Conservation (phyloP, 805 yeast genomes). For the Ogataea saltuana region DNA sequence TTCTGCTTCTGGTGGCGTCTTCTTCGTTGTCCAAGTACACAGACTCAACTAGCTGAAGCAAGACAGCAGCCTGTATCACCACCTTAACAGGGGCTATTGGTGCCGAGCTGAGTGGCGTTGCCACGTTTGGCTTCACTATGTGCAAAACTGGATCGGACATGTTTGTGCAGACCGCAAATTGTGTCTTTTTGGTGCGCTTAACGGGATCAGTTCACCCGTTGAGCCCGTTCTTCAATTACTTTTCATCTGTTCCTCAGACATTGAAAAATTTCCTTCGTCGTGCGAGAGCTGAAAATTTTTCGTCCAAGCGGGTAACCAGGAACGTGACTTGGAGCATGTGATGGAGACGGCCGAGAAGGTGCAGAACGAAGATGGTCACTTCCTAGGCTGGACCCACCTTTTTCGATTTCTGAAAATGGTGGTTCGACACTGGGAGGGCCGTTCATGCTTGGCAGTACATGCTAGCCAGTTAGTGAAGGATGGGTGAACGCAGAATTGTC, state of each 20-base stretch:
- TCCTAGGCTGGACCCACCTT: too few relatives aligned
- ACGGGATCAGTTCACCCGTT: background rate
- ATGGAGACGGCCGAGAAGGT: background rate
- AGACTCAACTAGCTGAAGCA: constrained; percentile 75
- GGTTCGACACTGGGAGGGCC: too few relatives aligned
- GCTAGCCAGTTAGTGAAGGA: too few relatives aligned
- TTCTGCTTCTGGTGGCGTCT: constrained; percentile 51
- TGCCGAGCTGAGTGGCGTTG: constrained; percentile 34
- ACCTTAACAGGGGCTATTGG: constrained; percentile 50
- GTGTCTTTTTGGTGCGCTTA: background rate
- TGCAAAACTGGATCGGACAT: constrained; percentile 35
- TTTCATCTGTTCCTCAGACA: constrained; percentile 1
- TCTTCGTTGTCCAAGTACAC: constrained; percentile 51
- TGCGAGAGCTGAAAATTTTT: constrained; percentile 8
- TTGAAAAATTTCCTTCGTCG: constrained; percentile 14
- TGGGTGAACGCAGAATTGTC: too few relatives aligned
- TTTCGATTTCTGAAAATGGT: too few relatives aligned
- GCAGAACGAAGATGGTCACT: too few relatives aligned
- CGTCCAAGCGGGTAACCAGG: constrained; percentile 1
- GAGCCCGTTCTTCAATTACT: background rate
- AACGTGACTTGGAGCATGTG: background rate
- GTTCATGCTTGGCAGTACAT: too few relatives aligned
- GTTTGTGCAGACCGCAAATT: background rate
- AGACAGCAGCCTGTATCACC: constrained; percentile 65
- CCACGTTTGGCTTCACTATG: constrained; percentile 49